Percentiles rank a stretch among this genome's conserved stretches.
phyloP scores from a whole-genome alignment of 768 basidiomycete species.

The Suillus placidus region DNA sequence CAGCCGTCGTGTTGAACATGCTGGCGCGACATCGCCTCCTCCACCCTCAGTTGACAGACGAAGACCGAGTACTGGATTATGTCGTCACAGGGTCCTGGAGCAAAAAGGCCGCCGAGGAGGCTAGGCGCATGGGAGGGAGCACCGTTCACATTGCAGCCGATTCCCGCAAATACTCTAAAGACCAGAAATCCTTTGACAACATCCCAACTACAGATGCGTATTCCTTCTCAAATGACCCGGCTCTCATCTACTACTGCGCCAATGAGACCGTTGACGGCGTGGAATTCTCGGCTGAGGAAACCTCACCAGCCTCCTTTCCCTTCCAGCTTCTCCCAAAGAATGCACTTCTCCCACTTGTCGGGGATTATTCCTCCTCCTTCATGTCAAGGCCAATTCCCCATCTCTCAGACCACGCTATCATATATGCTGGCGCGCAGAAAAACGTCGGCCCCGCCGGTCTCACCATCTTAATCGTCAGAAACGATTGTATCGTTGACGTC shows the following conservation, averaged over 20 bases:
- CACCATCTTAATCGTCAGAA: slow-evolving; percentile 91
- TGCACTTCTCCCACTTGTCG: slow-evolving; percentile 79
- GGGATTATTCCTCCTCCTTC: slow-evolving; percentile 95
- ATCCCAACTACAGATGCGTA: slow-evolving; percentile 78
- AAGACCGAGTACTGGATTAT: slow-evolving; percentile 78
- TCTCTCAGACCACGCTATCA: slow-evolving; percentile 87
- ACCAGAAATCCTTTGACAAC: slow-evolving; percentile 73
- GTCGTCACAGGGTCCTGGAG: slow-evolving; percentile 94
- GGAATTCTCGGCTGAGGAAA: slow-evolving; percentile 70
- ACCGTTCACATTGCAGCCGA: slow-evolving; percentile 74
- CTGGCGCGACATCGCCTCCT: slow-evolving; percentile 82
- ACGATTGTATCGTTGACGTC: slow-evolving; percentile 91
- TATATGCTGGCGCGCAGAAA: slow-evolving; percentile 98
- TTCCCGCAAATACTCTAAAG: slow-evolving; percentile 58
- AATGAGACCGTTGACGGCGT: slow-evolving; percentile 98
- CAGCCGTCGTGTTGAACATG: slow-evolving; percentile 89
- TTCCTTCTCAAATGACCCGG: slow-evolving; percentile 78
- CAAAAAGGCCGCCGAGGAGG: slow-evolving; percentile 84
- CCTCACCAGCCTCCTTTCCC: slow-evolving; percentile 71
- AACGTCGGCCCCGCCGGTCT: slow-evolving; percentile 95
- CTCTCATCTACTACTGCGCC: slow-evolving; percentile 97
- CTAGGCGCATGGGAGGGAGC: slow-evolving; percentile 61
- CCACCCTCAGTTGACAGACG: slow-evolving; percentile 56
- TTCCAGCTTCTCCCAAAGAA: slow-evolving; percentile 67
- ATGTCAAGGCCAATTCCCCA: slow-evolving; percentile 91